A percentile compares a stretch with the other conserved stretches of the same genome.
Conservation (phyloP, 2,329 filamentous ascomycete genomes). For the Penicillium sumatraense region DNA sequence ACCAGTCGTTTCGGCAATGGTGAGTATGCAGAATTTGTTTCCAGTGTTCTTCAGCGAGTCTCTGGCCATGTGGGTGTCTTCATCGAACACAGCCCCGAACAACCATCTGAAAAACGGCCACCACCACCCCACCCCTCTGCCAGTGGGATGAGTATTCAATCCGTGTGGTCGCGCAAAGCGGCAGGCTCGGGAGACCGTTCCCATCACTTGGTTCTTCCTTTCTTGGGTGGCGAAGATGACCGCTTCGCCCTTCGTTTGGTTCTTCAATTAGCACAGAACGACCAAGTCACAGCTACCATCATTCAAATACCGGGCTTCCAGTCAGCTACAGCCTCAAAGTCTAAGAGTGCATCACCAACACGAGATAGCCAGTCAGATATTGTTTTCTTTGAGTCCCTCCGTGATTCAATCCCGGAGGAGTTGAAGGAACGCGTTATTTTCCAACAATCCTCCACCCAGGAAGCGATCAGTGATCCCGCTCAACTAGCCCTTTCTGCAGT, state of each 20-base stretch:
- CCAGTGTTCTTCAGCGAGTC: constrained; percentile 65
- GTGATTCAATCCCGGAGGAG: constrained; percentile 58
- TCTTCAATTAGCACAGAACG: constrained; percentile 80
- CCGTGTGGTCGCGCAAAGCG: constrained; percentile 61
- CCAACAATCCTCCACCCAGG: constrained; percentile 31
- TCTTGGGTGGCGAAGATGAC: constrained; percentile 84
- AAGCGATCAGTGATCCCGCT: constrained; percentile 49
- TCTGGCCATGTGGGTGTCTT: constrained; percentile 75
- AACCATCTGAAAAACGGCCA: constrained; percentile 31
- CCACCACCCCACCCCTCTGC: constrained; percentile 45
- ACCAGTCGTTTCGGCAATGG: constrained; percentile 62
- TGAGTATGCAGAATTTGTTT: constrained; percentile 75
- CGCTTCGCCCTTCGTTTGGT: constrained; percentile 77
- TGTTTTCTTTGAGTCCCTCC: constrained; percentile 62
- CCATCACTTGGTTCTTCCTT: constrained; percentile 86
- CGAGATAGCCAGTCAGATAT: constrained; percentile 47
- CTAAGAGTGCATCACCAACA: not conserved
- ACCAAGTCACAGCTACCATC: constrained; percentile 77
- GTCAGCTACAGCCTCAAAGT: constrained; percentile 1
- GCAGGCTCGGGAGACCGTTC: constrained; percentile 67
- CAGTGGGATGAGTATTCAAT: constrained; percentile 64
- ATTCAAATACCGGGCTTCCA: constrained; percentile 59
- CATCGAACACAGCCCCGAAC: constrained; percentile 72
- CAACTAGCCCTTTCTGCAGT: constrained; percentile 58
- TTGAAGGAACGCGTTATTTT: constrained; percentile 64